phyloP scores from a whole-genome alignment of 2,329 filamentous ascomycete species.

The Teratosphaeria destructans region DNA sequence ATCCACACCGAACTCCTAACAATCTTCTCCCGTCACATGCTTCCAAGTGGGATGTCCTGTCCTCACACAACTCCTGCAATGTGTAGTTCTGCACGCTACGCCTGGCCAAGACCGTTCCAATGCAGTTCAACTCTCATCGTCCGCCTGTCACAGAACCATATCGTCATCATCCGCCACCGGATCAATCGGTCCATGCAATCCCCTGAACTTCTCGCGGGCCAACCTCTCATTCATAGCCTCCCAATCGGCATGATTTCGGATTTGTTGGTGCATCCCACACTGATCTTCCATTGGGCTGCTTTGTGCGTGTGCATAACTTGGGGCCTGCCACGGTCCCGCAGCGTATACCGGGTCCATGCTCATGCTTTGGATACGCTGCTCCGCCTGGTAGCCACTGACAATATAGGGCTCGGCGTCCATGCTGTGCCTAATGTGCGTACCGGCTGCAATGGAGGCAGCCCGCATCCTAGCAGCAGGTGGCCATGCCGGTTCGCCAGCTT shows the following conservation, averaged over 20 bases:
- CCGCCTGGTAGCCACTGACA: conserved; percentile 54
- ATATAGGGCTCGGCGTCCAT: conserved; percentile 67
- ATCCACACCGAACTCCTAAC: neutral
- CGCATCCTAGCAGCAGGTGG: conserved; percentile 20
- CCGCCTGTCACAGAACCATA: conserved; percentile 20
- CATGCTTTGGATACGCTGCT: conserved; percentile 47
- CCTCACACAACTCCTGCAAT: neutral
- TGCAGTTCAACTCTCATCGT: neutral
- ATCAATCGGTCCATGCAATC: conserved; percentile 5
- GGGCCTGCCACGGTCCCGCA: conserved; percentile 30
- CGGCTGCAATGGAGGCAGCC: conserved; percentile 17
- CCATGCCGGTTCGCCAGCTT: conserved; percentile 16
- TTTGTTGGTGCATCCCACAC: conserved; percentile 53
- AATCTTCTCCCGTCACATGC: neutral
- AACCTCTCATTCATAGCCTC: conserved; percentile 31
- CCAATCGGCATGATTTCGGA: conserved; percentile 42
- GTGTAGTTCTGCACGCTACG: neutral
- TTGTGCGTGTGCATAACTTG: conserved; percentile 24
- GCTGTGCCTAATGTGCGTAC: neutral
- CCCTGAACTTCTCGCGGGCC: conserved; percentile 9
- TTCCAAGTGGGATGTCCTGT: neutral
- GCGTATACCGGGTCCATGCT: conserved; percentile 61
- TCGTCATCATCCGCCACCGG: conserved; percentile 18
- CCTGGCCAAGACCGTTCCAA: neutral
- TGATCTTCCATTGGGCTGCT: conserved; percentile 52